Base-by-base conservation (phyloP, 352 stramenopile genomes). In the Phytophthora colocasiae region DNA sequence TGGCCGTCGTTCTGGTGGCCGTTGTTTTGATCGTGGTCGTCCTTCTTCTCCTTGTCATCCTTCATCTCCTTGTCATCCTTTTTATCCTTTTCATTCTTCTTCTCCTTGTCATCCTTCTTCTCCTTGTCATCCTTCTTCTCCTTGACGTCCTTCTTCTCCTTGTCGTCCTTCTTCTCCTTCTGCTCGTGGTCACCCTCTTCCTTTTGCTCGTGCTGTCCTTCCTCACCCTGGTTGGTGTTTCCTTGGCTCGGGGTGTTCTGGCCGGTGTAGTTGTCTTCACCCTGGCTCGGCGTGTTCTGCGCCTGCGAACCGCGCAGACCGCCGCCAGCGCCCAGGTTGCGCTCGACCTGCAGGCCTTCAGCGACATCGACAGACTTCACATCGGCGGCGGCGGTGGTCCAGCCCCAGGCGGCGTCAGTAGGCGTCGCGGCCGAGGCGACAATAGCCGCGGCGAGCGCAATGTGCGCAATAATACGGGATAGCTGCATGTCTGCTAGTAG, bases 381-480 rank as follows among this genome's bases (percentile, higher is more conserved):
- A 3, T 66, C 49, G 34, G 57, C 24, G 17, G 15, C 34, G 10
- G 63, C 50, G 12, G 65, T 65, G 52, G 59, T 69, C 50, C 43
- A 68, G 6, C 50, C 61, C 50, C 43, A 71, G 17, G 60, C 47
- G 39, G 71, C 71, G 27, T 73, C 58, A 32, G 56, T 54, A 4
- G 66, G 27, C 34, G 59, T 56, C 48, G 66, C 32, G 15, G 55
- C 38, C 8, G 66, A 69, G n/a, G 65, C 45, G 40, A 56, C 54
- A 36, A 79, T 59, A 4, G 66, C 58, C 31, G 67, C 48, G 11
- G 59, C 71, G 11, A 79, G 62, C 43, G 62, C 61, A 46, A 67
- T 46, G 56, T 75, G 61, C 47, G 66, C 66, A 48, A 79, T 62
- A 43, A 73, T 76, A 36, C 62, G 65, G 38, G 66, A 66, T 27